These are phyloP conservation scores for Toxicodendron radicans DNA, from an alignment of 345 rosid genomes.

Conservation along the genomic window DNA sequence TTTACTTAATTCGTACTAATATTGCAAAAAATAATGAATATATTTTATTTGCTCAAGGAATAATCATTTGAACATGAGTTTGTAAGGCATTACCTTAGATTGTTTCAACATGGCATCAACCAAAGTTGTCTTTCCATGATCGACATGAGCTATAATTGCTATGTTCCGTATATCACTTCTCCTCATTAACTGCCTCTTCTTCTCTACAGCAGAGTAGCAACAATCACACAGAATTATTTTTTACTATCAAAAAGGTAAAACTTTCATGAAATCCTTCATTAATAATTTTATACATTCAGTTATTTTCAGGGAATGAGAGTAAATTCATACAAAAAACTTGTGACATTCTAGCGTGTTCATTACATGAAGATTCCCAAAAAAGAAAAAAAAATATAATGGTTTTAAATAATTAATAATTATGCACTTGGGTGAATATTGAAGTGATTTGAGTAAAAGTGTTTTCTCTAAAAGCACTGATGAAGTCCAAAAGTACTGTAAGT, in stretches of 20 bases:
- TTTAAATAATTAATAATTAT: too few relatives aligned
- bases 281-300: not conserved
- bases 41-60: not conserved
- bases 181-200: constrained; percentile 71
- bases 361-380: too few relatives aligned
- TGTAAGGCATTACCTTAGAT: constrained; percentile 57
- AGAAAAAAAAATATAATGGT: too few relatives aligned
- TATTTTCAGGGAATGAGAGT: too few relatives aligned
- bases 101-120: constrained; percentile 97
- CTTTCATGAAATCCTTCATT: not conserved
- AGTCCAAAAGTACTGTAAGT: too few relatives aligned
- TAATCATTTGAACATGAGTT: not conserved
- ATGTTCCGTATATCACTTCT: constrained; percentile 82
- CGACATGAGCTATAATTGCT: constrained; percentile 97
- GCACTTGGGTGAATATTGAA: too few relatives aligned
- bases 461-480: too few relatives aligned
- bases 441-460: too few relatives aligned
- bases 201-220: constrained; percentile 45
- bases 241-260: not conserved
- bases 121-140: constrained; percentile 96
- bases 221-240: not conserved
- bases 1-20: not conserved
- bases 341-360: too few relatives aligned
- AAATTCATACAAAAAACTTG: too few relatives aligned
- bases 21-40: not conserved